Percentiles rank a stretch among this genome's conserved stretches.
Conservation (phyloP, 176 grass and related monocot genomes). For the Dendrocalamus sinicus region DNA sequence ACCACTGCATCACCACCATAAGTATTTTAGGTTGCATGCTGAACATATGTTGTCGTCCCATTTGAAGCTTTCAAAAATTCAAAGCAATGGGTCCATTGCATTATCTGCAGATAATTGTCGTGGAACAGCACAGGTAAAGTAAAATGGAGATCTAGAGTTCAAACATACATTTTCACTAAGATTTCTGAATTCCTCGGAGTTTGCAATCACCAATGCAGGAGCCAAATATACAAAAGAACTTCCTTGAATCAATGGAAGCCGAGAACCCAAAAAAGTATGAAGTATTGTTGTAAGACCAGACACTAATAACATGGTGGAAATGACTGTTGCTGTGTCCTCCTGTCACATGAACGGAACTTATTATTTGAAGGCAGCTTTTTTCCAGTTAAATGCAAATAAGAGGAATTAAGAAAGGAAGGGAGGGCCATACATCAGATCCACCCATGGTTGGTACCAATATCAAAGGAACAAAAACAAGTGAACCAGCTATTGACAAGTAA, state of each 20-base stretch:
- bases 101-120: slow-evolving; percentile 22
- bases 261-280: slow-evolving; percentile 86
- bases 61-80: slow-evolving; percentile 17
- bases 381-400: slow-evolving; percentile 38
- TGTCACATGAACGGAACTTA: slow-evolving; percentile 53
- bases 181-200: slow-evolving; percentile 96
- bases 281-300: slow-evolving; percentile 94
- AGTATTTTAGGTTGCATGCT: background rate
- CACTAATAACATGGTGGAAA: slow-evolving; percentile 89
- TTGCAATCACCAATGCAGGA: slow-evolving; percentile 91
- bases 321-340: slow-evolving; percentile 94
- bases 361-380: slow-evolving; percentile 40
- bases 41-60: background rate
- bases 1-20: slow-evolving; percentile 9
- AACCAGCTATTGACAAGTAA: slow-evolving; percentile 95
- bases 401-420: slow-evolving; percentile 44
- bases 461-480: slow-evolving; percentile 97
- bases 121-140: slow-evolving; percentile 18
- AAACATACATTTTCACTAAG: slow-evolving; percentile 90
- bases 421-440: slow-evolving; percentile 83
- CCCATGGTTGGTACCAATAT: slow-evolving; percentile 95
- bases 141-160: slow-evolving; percentile 29
- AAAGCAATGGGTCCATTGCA: slow-evolving; percentile 8
- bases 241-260: slow-evolving; percentile 95
- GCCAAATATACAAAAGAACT: slow-evolving; percentile 99